phyloP scores from a whole-genome alignment of 441 rosid genomes.

The Mallotus repandus region DNA sequence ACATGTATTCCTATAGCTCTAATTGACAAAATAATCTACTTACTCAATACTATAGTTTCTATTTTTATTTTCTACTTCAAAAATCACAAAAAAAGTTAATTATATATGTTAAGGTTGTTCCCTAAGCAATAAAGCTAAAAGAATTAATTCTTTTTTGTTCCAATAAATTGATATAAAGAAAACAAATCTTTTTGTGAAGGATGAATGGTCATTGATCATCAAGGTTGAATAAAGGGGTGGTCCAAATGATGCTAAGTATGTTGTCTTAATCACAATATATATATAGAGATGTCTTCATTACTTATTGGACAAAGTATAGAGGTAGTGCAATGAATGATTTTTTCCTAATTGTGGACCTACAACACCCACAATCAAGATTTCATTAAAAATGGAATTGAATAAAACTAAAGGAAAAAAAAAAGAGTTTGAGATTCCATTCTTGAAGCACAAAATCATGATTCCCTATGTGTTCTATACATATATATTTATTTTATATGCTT shows the following conservation, averaged over 20 bases:
- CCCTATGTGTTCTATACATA: not conserved
- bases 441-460: not conserved
- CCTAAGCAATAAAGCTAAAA: no score
- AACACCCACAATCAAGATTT: not conserved
- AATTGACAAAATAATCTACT: not conserved
- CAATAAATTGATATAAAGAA: not conserved
- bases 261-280: slow-evolving; percentile 14
- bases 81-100: no score
- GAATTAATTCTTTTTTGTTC: no score
- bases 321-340: not conserved
- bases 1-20: not conserved
- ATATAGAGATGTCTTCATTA: not conserved
- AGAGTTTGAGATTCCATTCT: slow-evolving; percentile 21
- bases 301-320: not conserved
- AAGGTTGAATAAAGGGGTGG: not conserved
- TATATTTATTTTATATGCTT: not conserved
- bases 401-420: not conserved
- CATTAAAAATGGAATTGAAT: not conserved
- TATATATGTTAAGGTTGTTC: no score
- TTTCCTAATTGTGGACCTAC: not conserved
- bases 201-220: slow-evolving; percentile 1
- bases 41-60: no score
- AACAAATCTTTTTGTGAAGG: not conserved
- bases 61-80: no score
- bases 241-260: slow-evolving; percentile 13